phyloP scores from a whole-genome alignment of 768 basidiomycete genomes.

The Podaxis sp. region DNA sequence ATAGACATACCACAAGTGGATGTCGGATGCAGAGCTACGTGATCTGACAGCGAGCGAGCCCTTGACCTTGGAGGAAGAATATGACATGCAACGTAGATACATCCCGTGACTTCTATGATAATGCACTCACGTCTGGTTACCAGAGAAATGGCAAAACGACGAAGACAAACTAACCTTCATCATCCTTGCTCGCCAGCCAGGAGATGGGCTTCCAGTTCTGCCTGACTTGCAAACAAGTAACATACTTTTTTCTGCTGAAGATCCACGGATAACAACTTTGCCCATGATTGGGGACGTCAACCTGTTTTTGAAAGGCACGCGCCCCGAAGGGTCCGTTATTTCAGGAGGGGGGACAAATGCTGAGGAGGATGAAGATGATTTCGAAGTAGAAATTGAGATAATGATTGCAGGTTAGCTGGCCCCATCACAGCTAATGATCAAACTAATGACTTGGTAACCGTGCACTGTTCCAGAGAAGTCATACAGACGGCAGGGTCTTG shows the following conservation, averaged over 20 bases:
- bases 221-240: neutral
- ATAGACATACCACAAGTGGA: constrained; percentile 88
- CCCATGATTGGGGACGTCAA: constrained; percentile 89
- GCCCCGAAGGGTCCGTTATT: constrained; percentile 16
- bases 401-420: constrained; percentile 82
- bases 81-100: constrained; percentile 80
- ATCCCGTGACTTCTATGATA: neutral
- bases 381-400: constrained; percentile 84
- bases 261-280: constrained; percentile 33
- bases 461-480: constrained; percentile 45
- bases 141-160: constrained; percentile 88
- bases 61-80: constrained; percentile 76
- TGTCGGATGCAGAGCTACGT: constrained; percentile 72
- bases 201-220: constrained; percentile 15
- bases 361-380: constrained; percentile 36
- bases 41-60: constrained; percentile 85
- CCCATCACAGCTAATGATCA: neutral
- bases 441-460: neutral
- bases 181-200: constrained; percentile 52
- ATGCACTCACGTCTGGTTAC: neutral
- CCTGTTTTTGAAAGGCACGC: constrained; percentile 70
- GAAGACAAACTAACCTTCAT: constrained; percentile 94
- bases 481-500: constrained; percentile 71
- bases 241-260: constrained; percentile 26
- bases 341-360: constrained; percentile 23